These are phyloP conservation scores for Clarireedia homoeocarpa DNA, from an alignment of 2,329 filamentous ascomycete genomes.

Conservation along the genomic window DNA sequence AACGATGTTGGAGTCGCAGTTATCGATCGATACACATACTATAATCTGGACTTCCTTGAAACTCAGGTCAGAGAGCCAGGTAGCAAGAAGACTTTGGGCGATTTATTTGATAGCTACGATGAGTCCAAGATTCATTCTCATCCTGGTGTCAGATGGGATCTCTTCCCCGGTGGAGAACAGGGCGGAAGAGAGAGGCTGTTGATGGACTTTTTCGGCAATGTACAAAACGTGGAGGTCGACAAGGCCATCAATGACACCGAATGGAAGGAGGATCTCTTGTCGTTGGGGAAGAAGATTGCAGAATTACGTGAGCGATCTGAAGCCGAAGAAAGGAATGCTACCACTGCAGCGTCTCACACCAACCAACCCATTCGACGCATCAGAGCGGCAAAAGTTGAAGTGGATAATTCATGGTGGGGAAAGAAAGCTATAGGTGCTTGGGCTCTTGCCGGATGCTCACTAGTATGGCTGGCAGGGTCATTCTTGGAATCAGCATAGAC, in stretches of 20 bases:
- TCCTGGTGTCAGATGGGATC: constrained; percentile 85
- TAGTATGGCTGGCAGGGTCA: constrained; percentile 51
- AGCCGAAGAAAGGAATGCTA: constrained; percentile 26
- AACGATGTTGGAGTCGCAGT: constrained; percentile 97
- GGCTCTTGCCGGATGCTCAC: constrained; percentile 51
- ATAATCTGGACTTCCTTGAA: constrained; percentile 95
- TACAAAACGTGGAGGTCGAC: constrained; percentile 92
- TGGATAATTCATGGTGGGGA: constrained; percentile 58
- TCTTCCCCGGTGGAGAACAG: constrained; percentile 80
- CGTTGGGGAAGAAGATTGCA: constrained; percentile 62
- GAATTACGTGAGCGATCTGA: constrained; percentile 36
- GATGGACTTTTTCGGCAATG: constrained; percentile 97
- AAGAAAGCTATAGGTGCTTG: constrained; percentile 57
- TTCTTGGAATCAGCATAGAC: constrained; percentile 33
- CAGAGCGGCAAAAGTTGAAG: constrained; percentile 51
- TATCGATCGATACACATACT: constrained; percentile 98
- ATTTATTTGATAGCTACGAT: constrained; percentile 94
- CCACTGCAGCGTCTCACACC: constrained; percentile 12
- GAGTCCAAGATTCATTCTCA: constrained; percentile 90
- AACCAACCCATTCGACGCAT: constrained; percentile 29
- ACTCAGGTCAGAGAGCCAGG: constrained; percentile 77
- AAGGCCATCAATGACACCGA: constrained; percentile 37
- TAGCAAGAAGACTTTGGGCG: constrained; percentile 83
- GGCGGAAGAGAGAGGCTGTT: constrained; percentile 72
- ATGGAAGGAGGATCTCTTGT: constrained; percentile 66